Evolutionary conservation across 352 stramenopile genomes (phyloP).

Genomic region (Phytophthora multivora): DNA sequence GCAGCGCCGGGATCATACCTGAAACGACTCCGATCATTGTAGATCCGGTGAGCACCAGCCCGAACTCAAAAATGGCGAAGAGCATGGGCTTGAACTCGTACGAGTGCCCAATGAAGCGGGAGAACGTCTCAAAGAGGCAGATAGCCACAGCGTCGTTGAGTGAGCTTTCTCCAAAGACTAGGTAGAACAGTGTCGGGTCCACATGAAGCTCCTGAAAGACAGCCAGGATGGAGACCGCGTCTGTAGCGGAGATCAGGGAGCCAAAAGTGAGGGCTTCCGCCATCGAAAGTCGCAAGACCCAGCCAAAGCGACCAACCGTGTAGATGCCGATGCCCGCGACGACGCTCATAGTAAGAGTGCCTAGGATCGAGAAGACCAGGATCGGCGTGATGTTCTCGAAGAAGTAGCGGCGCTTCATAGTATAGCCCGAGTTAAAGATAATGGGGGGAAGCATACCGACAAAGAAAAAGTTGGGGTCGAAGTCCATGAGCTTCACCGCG

Average conservation of each 20-base stretch:
- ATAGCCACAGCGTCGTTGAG: conserved; percentile 95
- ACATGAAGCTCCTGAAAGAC: conserved; percentile 92
- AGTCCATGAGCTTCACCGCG: conserved; percentile 80
- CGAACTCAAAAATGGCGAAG: conserved; percentile 89
- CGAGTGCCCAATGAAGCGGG: conserved; percentile 91
- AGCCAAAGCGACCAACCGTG: conserved; percentile 60
- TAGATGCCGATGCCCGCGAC: conserved; percentile 84
- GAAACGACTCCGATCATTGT: conserved; percentile 88
- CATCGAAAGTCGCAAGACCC: conserved; percentile 80
- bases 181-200: conserved; percentile 93
- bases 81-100: conserved; percentile 81
- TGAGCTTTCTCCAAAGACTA: conserved; percentile 95
- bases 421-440: conserved; percentile 95
- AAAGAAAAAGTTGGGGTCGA: conserved; percentile 94
- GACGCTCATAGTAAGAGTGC: conserved; percentile 91
- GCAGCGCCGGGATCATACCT: conserved; percentile 79
- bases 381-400: conserved; percentile 92
- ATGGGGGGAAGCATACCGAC: conserved; percentile 92
- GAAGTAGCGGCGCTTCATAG: conserved; percentile 92
- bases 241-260: conserved; percentile 92
- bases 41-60: conserved; percentile 88
- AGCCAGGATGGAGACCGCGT: conserved; percentile 92
- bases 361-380: conserved; percentile 89
- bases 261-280: conserved; percentile 92
- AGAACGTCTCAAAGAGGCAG: conserved; percentile 93